These are phyloP conservation scores for Stephania japonica DNA, from an alignment of 164 flowering plant species.

Conservation along the genomic window DNA sequence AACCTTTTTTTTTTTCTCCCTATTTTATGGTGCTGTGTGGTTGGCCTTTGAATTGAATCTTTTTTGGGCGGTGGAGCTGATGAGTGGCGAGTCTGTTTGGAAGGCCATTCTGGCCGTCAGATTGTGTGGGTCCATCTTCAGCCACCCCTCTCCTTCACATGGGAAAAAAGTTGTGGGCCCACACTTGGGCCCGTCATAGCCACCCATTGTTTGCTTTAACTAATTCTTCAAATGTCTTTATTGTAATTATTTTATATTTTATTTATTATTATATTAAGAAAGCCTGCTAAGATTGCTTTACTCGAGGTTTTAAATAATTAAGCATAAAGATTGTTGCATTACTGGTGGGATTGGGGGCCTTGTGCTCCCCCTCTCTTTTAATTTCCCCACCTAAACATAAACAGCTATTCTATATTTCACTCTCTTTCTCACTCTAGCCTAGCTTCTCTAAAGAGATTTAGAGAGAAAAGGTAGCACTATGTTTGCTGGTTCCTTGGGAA, in stretches of 20 bases:
- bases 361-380: not conserved
- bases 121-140: not conserved
- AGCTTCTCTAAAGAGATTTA: no score
- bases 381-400: not conserved
- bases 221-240: not conserved
- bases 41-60: conserved; percentile 17
- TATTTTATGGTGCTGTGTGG: not conserved
- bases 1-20: no score
- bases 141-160: not conserved
- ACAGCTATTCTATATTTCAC: no score
- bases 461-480: no score
- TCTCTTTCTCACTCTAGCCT: no score
- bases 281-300: not conserved
- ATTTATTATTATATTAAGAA: not conserved
- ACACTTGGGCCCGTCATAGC: not conserved
- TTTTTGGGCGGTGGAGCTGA: conserved; percentile 28
- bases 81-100: not conserved
- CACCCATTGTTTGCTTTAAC: not conserved
- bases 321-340: no score
- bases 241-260: not conserved
- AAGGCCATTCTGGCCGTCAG: conserved; percentile 5
- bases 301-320: not conserved
- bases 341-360: not conserved
- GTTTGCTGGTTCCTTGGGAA: no score
- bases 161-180: conserved; percentile 1